Conservation (phyloP, 495 filamentous ascomycete species). For the Aspergillus affinis region DNA sequence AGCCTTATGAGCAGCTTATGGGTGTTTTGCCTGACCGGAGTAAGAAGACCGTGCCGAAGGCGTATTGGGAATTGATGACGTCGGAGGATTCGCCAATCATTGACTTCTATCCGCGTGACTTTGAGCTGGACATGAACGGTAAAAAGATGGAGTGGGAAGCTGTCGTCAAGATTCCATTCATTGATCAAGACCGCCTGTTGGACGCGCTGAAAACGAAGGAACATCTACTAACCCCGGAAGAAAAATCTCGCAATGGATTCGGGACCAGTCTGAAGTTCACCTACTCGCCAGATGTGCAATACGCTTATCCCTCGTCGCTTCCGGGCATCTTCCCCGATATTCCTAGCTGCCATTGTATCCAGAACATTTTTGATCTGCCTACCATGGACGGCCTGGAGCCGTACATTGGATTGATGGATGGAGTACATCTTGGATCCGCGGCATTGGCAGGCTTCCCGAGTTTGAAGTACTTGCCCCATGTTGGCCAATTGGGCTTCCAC, state of each 20-base stretch:
- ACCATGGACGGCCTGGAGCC: slow-evolving; percentile 87
- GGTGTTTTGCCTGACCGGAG: slow-evolving; percentile 95
- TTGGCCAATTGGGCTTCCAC: slow-evolving; percentile 79
- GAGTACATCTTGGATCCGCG: slow-evolving; percentile 73
- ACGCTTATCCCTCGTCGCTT: slow-evolving; percentile 79
- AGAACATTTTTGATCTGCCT: slow-evolving; percentile 94
- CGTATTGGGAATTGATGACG: slow-evolving; percentile 93
- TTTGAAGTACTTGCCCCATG: slow-evolving; percentile 77
- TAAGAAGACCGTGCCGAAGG: slow-evolving; percentile 86
- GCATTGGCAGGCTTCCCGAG: slow-evolving; percentile 93
- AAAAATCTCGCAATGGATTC: slow-evolving; percentile 83
- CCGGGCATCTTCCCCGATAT: slow-evolving; percentile 91
- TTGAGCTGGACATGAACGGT: slow-evolving; percentile 98
- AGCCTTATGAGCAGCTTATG: slow-evolving; percentile 96
- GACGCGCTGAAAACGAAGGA: slow-evolving; percentile 83
- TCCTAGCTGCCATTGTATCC: slow-evolving; percentile 80
- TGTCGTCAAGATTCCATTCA: slow-evolving; percentile 98
- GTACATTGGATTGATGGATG: slow-evolving; percentile 82
- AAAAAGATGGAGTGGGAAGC: slow-evolving; percentile 99
- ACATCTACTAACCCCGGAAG: slow-evolving; percentile 67
- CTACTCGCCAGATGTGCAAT: slow-evolving; percentile 74
- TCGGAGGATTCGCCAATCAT: slow-evolving; percentile 89
- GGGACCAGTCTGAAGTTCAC: slow-evolving; percentile 92
- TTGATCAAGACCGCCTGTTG: slow-evolving; percentile 83
- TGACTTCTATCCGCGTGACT: slow-evolving; percentile 97